Base-by-base conservation (phyloP, 495 filamentous ascomycete species). In the Penicillium egyptiacum region DNA sequence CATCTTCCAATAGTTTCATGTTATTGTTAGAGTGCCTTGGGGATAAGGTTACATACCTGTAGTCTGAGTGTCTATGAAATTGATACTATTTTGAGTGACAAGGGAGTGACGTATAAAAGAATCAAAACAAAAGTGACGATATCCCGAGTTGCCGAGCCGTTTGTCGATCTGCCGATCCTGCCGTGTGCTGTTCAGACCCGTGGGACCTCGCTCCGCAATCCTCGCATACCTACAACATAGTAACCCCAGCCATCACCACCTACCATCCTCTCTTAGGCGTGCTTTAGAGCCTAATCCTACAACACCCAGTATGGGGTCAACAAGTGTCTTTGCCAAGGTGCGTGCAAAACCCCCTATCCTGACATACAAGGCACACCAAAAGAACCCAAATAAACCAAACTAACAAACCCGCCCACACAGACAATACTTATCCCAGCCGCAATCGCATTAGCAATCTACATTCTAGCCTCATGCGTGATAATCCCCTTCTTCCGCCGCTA, bases 401-500 rank as follows among this genome's bases (percentile, higher is more conserved):
- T 41, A 40, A 41, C n/a, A 25, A 56, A 62, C 31, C 45, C 48
- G 54, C 56, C 47, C 40, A 58, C 46, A 45, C 55, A 96, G 91
- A 90, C 88, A 4, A 71, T 96, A 45, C 70, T 92, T 60, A 76
- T 92, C 48, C 92, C 92, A 3, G 88, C 89, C 52, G 56, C 88
- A 57, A 87, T 94, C 69, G 88, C 91, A 39, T 78, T 91, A 50
- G 67, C 83, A 46, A 76, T 96, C 64, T 96, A 91, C 72, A 72
- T 93, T 66, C 58, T 88, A 44, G 69, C 86, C 46, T 86, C 83
- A 50, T 90, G 88, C 69, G 65, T 89, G 50, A 62, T 93, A 68
- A 64, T 92, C 39, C 92, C 92, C 4, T 73, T 90, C 61, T 88
- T 90, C 81, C 87, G 82, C 28, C 83, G 82, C 47, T 88, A 93